Base-by-base conservation (phyloP, 164 flowering plant genomes). In the Taxillus chinensis region DNA sequence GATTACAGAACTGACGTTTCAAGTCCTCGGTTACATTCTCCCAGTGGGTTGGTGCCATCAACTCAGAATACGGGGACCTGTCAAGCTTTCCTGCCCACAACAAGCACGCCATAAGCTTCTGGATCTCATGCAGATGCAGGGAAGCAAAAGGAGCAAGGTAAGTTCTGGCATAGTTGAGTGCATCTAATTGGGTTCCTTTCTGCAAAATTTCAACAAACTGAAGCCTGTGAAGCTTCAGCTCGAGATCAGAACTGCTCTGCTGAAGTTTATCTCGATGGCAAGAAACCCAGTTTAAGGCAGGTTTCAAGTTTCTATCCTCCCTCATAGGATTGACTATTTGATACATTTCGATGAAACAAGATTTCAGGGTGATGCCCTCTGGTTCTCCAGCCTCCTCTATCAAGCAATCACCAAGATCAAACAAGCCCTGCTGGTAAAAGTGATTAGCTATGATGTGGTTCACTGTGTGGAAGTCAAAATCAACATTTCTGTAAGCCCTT, bases 41-140 rank as follows among this genome's bases (percentile, higher is more conserved):
- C 95, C 98, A 84, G 42, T 79, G 77, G 10, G 64, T 38, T n/a
- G 83, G 77, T 7, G 82, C 73, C 12, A 84, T 58, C 13, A 86
- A 54, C 39, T 83, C 80, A 6, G 86, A 39, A 70, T 89, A 92
- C 3, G 97, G 96, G 49, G 89, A 83, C 41, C 54, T 53, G 5
- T 91, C 84, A 10, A 89, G 90, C 67, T 62, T 81, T 41, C 86
- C 83, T 13, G 78, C 74, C 87, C 87, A 91, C 52, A 86, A 42
- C 17, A 91, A 78, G 68, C 89, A 81, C 13, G 69, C 82, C 91
- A 89, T 84, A 13, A 87, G 85, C 83, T 84, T 92, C 79, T 86
- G 95, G 61, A 87, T 66, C 68, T 87, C 89, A 17, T 58, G 61
- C 78, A 86, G 67, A 61, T 83, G 80, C 5, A 17, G 45, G 37